Percentiles rank a stretch among this genome's conserved stretches.
Conservation (phyloP, 257 asterid species). For the Orobanche coerulescens region DNA sequence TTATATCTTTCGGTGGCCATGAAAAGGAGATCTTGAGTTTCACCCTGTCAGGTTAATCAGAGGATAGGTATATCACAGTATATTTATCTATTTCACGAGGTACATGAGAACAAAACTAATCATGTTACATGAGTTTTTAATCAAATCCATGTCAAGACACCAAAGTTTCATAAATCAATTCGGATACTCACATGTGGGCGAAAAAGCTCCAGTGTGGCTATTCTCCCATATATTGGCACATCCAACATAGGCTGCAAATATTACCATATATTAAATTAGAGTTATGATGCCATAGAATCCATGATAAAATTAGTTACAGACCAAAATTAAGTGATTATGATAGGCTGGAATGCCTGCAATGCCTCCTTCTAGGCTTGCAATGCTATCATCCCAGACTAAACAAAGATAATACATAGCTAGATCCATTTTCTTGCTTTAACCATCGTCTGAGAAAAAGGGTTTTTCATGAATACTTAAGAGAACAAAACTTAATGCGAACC, state of each 20-base stretch:
- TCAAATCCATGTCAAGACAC: constrained; percentile 1
- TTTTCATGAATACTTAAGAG: background rate
- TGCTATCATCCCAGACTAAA: background rate
- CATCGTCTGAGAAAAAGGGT: background rate
- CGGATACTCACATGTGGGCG: constrained; percentile 83
- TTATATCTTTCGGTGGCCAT: constrained; percentile 88
- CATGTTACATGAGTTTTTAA: constrained; percentile 8
- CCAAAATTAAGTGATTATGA: background rate
- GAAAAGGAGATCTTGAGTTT: constrained; percentile 84
- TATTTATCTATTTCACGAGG: constrained; percentile 1
- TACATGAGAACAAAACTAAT: background rate
- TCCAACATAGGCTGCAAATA: constrained; percentile 83
- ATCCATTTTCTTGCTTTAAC: background rate
- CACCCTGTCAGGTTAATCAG: constrained; percentile 50
- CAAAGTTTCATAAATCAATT: constrained; percentile 13
- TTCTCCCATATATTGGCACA: constrained; percentile 97
- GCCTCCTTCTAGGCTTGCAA: constrained; percentile 1
- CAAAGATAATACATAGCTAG: background rate
- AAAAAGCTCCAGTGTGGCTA: constrained; percentile 95
- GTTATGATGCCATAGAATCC: background rate
- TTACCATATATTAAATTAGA: constrained; percentile 17
- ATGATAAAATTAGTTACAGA: background rate
- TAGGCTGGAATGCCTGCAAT: background rate
- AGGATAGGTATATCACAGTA: constrained; percentile 1
- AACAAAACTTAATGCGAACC: background rate